Percentiles rank a stretch among this genome's conserved stretches.
These are phyloP conservation scores for Telopea speciosissima DNA, from an alignment of 177 flowering plant species.

Conservation along the genomic window DNA sequence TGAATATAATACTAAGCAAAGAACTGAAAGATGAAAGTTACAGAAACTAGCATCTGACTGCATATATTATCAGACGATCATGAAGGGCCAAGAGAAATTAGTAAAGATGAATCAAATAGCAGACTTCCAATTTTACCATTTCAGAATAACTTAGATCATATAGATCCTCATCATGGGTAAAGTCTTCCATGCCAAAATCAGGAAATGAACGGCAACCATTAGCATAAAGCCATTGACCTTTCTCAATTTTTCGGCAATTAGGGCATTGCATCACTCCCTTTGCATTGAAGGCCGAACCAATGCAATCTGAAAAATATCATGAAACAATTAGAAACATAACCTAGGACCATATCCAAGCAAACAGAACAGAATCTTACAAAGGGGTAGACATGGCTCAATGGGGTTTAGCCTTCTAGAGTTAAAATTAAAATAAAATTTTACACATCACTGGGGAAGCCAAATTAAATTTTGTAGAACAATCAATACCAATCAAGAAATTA, in stretches of 20 bases:
- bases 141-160: constrained; percentile 78
- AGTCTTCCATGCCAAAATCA: constrained; percentile 70
- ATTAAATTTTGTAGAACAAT: no score
- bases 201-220: constrained; percentile 57
- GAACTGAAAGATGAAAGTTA: no score
- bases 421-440: no score
- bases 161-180: constrained; percentile 80
- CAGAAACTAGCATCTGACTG: not conserved
- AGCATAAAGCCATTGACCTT: constrained; percentile 91
- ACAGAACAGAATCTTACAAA: not conserved
- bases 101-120: not conserved
- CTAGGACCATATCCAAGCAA: not conserved
- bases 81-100: not conserved
- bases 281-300: constrained; percentile 88
- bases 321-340: not conserved
- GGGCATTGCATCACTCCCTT: constrained; percentile 98
- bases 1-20: no score
- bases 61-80: not conserved
- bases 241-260: constrained; percentile 86
- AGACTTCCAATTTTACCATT: constrained; percentile 41
- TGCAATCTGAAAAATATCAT: constrained; percentile 57
- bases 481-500: no score
- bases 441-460: no score
- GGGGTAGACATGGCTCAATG: not conserved
- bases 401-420: not conserved